A percentile compares a stretch with the other conserved stretches of the same genome.
These are phyloP conservation scores for Ganoderma lingzhi DNA, from an alignment of 1,284 basidiomycete genomes.

Conservation along the genomic window DNA sequence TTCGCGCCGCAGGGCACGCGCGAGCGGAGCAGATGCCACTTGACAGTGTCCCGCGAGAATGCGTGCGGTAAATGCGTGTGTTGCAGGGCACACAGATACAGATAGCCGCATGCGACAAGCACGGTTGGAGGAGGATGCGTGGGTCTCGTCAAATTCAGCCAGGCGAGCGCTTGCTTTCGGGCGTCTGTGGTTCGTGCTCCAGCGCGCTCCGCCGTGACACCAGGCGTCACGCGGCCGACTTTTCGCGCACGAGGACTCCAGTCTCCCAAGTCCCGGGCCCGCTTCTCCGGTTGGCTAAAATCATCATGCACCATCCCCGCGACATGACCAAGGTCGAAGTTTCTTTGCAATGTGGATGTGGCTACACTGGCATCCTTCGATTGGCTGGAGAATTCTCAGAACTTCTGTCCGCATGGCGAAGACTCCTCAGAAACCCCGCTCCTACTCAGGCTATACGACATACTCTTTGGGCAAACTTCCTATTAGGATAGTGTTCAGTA, in stretches of 20 bases:
- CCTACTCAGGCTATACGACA: neutral
- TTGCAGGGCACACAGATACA: neutral
- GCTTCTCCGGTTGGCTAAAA: neutral
- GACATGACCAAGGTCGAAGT: neutral
- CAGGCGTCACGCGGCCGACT: neutral
- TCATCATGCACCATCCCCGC: neutral
- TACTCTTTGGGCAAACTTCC: neutral
- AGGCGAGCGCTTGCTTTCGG: no score
- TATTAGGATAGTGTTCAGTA: neutral
- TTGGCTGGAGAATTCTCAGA: neutral
- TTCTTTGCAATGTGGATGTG: neutral
- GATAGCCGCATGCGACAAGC: neutral
- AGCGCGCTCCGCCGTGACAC: neutral
- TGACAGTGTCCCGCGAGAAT: neutral
- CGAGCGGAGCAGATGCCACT: constrained; percentile 1
- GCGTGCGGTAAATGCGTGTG: neutral
- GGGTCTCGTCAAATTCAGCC: no score
- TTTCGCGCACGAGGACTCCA: neutral
- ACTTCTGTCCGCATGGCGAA: neutral
- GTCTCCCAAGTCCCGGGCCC: no score
- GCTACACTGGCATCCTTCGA: neutral
- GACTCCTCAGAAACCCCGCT: neutral
- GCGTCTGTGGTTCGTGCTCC: no score
- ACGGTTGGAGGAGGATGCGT: neutral
- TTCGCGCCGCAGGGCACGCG: constrained; percentile 9